phyloP scores from a whole-genome alignment of 139 green algal species.

The Mychonastes homosphaera region DNA sequence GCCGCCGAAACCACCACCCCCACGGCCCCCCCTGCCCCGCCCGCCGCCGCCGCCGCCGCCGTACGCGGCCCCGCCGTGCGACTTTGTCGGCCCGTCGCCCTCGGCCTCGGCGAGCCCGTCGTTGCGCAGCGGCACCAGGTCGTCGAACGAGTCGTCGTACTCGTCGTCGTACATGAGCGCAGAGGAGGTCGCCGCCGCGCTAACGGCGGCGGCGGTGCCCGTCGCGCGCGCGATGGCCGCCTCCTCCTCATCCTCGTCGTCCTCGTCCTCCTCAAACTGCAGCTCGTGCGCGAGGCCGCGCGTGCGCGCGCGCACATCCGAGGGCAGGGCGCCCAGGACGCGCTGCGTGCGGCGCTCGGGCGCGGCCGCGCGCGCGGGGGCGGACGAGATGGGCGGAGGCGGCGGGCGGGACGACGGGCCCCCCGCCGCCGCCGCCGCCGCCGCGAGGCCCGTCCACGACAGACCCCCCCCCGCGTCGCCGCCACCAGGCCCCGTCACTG shows the following conservation, averaged over 20 bases:
- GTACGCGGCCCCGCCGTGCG: neutral
- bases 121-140: conserved; percentile 31
- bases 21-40: neutral
- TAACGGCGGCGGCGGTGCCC: too few species aligned
- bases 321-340: conserved; percentile 24
- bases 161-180: conserved; percentile 83
- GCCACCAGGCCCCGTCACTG: neutral
- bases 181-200: too few species aligned
- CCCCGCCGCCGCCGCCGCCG: conserved; percentile 13
- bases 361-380: neutral
- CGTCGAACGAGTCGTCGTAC: conserved; percentile 77
- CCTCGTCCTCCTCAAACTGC: conserved; percentile 55
- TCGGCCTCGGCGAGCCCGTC: conserved; percentile 56
- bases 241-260: too few species aligned
- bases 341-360: conserved; percentile 23
- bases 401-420: neutral
- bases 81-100: conserved; percentile 23
- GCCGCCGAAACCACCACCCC: conserved; percentile 16
- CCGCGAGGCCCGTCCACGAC: conserved; percentile 13
- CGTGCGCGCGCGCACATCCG: conserved; percentile 19
- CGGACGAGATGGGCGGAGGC: neutral
- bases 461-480: neutral
- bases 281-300: conserved; percentile 27
- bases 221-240: too few species aligned
- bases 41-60: neutral